Conservation (phyloP, 805 yeast genomes). For the Suhomyces faveliae region DNA sequence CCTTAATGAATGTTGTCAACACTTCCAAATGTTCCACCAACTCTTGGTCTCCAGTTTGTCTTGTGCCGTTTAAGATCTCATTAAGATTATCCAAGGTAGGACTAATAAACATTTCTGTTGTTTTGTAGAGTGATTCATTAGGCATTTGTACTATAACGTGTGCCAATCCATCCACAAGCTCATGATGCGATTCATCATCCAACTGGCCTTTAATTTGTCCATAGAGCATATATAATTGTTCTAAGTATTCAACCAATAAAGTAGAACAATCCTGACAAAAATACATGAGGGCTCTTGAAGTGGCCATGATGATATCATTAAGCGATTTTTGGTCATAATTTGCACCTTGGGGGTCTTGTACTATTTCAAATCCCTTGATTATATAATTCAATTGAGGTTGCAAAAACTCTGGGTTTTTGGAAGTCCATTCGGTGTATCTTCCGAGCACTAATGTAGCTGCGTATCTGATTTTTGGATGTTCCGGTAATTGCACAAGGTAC, state of each 20-base stretch:
- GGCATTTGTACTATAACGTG: slow-evolving; percentile 70
- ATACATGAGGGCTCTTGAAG: slow-evolving; percentile 90
- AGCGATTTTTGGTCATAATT: slow-evolving; percentile 17
- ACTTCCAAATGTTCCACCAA: slow-evolving; percentile 74
- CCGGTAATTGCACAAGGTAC: slow-evolving; percentile 67
- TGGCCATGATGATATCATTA: slow-evolving; percentile 68
- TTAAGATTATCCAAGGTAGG: slow-evolving; percentile 54
- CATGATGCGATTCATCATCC: slow-evolving; percentile 69
- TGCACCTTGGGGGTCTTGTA: slow-evolving; percentile 7
- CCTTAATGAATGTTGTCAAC: slow-evolving; percentile 56
- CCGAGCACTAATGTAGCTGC: slow-evolving; percentile 93
- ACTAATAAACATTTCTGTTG: slow-evolving; percentile 61
- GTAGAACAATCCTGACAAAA: slow-evolving; percentile 88
- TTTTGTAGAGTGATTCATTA: slow-evolving; percentile 49
- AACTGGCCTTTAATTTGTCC: slow-evolving; percentile 49
- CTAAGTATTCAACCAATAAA: slow-evolving; percentile 62
- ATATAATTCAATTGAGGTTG: slow-evolving; percentile 84
- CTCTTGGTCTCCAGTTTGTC: slow-evolving; percentile 3
- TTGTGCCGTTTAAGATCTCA: slow-evolving; percentile 7
- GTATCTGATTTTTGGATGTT: slow-evolving; percentile 81
- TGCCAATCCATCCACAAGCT: slow-evolving; percentile 86
- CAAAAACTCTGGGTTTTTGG: slow-evolving; percentile 76
- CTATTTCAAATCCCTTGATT: slow-evolving; percentile 59
- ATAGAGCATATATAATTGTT: slow-evolving; percentile 75
- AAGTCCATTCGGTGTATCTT: slow-evolving; percentile 95